phyloP scores from a whole-genome alignment of 257 asterid species.

The Salvia miltiorrhiza region DNA sequence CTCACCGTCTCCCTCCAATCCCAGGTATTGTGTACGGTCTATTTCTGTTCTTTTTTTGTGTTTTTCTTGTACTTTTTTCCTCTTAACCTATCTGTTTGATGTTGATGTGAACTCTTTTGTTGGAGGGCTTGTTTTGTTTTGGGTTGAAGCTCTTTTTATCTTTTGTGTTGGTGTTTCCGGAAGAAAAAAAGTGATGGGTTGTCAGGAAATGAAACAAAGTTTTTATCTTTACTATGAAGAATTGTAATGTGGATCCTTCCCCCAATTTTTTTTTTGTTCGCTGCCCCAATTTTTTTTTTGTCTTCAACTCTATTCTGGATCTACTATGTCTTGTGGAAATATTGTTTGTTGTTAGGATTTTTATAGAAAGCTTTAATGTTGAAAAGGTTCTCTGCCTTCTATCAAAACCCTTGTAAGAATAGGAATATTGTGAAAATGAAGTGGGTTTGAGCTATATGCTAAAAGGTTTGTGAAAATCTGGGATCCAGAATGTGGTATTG shows the following conservation, averaged over 20 bases:
- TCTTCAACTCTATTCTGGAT: slow-evolving; percentile 25
- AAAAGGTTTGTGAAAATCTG: neutral
- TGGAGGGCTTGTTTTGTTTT: slow-evolving; percentile 2
- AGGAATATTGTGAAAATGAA: slow-evolving; percentile 1
- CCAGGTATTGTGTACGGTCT: slow-evolving; percentile 6
- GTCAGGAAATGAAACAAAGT: slow-evolving; percentile 12
- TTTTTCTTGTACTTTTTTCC: slow-evolving; percentile 1
- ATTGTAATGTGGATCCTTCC: neutral
- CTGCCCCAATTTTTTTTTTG: slow-evolving; percentile 2
- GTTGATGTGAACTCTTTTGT: slow-evolving; percentile 15
- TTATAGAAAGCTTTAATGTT: neutral
- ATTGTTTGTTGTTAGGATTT: slow-evolving; percentile 20
- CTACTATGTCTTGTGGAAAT: slow-evolving; percentile 4
- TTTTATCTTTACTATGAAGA: neutral
- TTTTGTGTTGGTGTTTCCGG: slow-evolving; percentile 9
- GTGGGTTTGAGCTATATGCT: slow-evolving; percentile 3
- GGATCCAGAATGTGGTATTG: slow-evolving; percentile 3
- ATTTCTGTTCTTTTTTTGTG: neutral
- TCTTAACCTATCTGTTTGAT: slow-evolving; percentile 13
- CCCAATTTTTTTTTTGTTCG: neutral
- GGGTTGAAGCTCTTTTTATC: slow-evolving; percentile 3
- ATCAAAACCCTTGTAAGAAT: neutral
- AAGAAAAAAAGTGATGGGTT: slow-evolving; percentile 20
- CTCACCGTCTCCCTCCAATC: neutral
- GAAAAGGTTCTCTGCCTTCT: neutral